A percentile compares a stretch with the other conserved stretches of the same genome.
phyloP scores from a whole-genome alignment of 2,329 filamentous ascomycete genomes.

The Pseudopyricularia cyperi region DNA sequence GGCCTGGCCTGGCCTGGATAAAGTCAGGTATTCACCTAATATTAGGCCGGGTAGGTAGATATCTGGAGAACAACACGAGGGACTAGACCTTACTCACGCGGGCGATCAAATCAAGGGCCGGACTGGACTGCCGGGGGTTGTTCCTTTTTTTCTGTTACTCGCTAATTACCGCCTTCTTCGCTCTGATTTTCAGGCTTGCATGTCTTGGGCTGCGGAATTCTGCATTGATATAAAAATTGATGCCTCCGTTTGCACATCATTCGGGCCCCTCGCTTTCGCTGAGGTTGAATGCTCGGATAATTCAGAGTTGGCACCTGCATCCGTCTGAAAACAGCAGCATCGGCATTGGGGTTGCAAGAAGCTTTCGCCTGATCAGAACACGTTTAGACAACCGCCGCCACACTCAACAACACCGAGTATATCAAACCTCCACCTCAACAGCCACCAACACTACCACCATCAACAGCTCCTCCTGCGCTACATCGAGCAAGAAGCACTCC shows the following conservation, averaged over 20 bases:
- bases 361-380: slow-evolving; percentile 1
- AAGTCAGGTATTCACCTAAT: no score
- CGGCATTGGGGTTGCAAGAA: not conserved
- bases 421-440: slow-evolving; percentile 8
- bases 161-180: not conserved
- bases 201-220: not conserved
- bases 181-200: not conserved
- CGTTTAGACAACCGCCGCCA: not conserved
- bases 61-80: no score
- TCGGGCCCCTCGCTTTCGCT: slow-evolving; percentile 1
- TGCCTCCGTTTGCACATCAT: slow-evolving; percentile 3
- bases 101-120: no score
- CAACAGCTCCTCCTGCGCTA: slow-evolving; percentile 15
- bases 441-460: slow-evolving; percentile 20
- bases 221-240: not conserved
- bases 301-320: slow-evolving; percentile 1
- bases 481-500: not conserved
- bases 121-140: no score
- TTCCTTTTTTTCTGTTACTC: not conserved
- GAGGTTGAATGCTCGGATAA: not conserved
- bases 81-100: no score
- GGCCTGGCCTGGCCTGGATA: no score
- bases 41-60: no score
- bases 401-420: not conserved
- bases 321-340: not conserved